Evolutionary conservation across 345 rosid genomes (phyloP).

Genomic region (Chamaenerion angustifolium): DNA sequence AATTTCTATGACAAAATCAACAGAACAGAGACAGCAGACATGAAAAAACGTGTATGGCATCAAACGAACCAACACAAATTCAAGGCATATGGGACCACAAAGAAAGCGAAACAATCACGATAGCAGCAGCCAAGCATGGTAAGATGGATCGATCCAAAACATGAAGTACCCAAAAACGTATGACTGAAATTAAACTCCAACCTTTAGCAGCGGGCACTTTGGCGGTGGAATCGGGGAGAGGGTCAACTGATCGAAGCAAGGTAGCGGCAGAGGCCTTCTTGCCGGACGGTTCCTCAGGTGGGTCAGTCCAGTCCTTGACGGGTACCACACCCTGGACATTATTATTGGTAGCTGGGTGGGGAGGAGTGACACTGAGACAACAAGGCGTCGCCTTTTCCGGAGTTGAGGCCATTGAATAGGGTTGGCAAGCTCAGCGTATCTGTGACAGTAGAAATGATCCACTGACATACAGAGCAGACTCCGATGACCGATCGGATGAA

Average conservation of each 20-base stretch:
- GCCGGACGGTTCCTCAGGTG: conserved; percentile 17
- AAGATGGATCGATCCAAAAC: not conserved
- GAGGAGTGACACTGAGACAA: conserved; percentile 16
- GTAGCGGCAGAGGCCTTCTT: conserved; percentile 16
- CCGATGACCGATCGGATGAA: too few species aligned
- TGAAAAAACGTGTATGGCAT: too few species aligned
- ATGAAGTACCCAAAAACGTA: not conserved
- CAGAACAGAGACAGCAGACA: too few species aligned
- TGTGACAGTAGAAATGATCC: too few species aligned
- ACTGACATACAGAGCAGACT: too few species aligned
- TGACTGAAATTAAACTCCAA: conserved; percentile 1
- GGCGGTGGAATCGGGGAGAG: conserved; percentile 27
- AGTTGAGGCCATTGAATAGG: conserved; percentile 67
- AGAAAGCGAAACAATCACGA: too few species aligned
- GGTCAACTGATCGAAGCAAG: conserved; percentile 36
- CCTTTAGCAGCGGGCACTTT: conserved; percentile 32
- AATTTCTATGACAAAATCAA: too few species aligned
- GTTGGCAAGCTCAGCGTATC: conserved; percentile 23
- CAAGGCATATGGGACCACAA: too few species aligned
- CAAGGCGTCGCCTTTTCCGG: conserved; percentile 49
- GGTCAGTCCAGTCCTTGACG: conserved; percentile 27
- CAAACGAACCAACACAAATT: too few species aligned
- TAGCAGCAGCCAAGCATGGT: not conserved
- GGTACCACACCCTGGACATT: conserved; percentile 5
- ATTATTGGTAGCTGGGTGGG: not conserved